Conservation (phyloP, 2,329 filamentous ascomycete species). For the Fusarium dlaminii region DNA sequence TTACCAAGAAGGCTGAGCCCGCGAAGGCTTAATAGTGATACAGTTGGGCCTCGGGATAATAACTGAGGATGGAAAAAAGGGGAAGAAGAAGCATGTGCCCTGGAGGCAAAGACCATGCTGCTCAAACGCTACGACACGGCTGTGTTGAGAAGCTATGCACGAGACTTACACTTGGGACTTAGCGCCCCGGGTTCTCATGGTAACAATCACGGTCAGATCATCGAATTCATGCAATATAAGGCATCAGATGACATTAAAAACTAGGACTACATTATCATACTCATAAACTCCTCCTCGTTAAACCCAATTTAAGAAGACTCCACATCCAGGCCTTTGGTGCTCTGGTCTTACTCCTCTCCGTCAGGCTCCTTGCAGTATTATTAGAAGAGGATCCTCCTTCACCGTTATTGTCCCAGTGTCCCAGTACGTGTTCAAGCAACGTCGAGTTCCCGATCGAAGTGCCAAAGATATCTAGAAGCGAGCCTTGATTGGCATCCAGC, state of each 20-base stretch:
- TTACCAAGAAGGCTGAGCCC: background rate
- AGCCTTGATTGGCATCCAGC: slow-evolving; percentile 41
- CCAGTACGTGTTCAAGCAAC: slow-evolving; percentile 49
- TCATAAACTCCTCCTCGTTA: slow-evolving; percentile 8
- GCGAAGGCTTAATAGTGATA: background rate
- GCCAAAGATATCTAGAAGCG: slow-evolving; percentile 48
- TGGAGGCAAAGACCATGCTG: too few relatives aligned
- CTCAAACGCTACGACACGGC: background rate
- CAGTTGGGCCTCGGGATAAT: rapidly evolving
- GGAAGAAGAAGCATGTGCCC: rapidly evolving
- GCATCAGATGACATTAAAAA: background rate
- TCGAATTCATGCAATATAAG: background rate
- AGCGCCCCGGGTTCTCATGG: background rate
- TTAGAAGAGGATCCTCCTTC: background rate
- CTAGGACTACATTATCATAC: background rate
- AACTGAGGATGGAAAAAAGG: rapidly evolving
- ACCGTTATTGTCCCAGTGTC: slow-evolving; percentile 45
- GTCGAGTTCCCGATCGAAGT: slow-evolving; percentile 53
- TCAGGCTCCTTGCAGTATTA: background rate
- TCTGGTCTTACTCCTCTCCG: background rate
- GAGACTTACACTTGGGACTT: background rate
- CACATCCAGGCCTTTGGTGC: slow-evolving; percentile 15
- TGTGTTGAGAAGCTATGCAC: background rate
- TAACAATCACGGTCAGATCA: too few relatives aligned
- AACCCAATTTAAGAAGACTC: slow-evolving; percentile 15